Percentiles rank a stretch among this genome's conserved stretches.
Conservation (phyloP, 257 asterid species). For the Capsicum baccatum region DNA sequence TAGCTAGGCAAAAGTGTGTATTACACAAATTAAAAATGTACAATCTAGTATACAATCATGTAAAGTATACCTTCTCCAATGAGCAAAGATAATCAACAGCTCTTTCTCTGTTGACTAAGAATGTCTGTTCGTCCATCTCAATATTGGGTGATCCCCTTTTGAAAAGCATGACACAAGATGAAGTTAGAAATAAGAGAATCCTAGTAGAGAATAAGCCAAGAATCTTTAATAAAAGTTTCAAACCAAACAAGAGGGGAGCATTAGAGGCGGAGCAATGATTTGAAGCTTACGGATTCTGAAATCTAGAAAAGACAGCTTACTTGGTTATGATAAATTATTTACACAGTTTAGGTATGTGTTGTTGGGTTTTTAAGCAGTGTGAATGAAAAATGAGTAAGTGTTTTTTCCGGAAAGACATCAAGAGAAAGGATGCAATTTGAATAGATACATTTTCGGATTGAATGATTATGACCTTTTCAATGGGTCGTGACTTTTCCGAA, state of each 20-base stretch:
- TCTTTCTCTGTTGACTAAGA: slow-evolving; percentile 87
- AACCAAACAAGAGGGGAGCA: no score
- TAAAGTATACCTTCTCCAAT: slow-evolving; percentile 69
- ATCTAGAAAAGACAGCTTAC: neutral
- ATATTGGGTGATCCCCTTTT: slow-evolving; percentile 92
- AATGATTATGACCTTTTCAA: no score
- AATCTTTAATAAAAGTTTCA: neutral
- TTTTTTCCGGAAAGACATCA: no score
- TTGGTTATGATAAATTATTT: no score
- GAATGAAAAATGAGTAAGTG: no score
- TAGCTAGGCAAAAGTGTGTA: neutral
- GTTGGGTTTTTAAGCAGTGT: no score
- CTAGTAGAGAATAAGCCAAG: neutral
- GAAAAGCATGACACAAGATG: neutral
- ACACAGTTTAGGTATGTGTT: neutral
- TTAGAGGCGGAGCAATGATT: neutral
- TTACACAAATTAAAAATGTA: neutral
- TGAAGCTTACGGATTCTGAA: neutral
- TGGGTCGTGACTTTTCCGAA: no score
- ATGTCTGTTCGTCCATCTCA: slow-evolving; percentile 95
- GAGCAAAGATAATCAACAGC: slow-evolving; percentile 96
- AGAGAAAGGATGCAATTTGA: no score
- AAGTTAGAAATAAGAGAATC: neutral
- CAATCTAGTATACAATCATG: neutral
- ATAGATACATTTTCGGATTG: no score